Percentiles rank a stretch among this genome's conserved stretches.
These are phyloP conservation scores for Zopfia rhizophila DNA, from an alignment of 2,329 filamentous ascomycete genomes.

Conservation along the genomic window DNA sequence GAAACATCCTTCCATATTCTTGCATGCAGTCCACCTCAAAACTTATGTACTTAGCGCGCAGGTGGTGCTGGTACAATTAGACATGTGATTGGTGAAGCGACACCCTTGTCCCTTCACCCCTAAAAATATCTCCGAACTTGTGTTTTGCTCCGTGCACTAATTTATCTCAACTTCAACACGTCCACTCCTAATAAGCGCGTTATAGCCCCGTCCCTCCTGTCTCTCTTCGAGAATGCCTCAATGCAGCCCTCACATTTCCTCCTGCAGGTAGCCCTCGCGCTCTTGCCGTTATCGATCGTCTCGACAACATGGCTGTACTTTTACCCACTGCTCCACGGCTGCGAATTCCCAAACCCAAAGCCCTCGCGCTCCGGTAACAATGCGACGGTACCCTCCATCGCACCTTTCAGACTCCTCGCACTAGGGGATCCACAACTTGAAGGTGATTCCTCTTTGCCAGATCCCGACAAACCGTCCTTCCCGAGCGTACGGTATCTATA, in stretches of 20 bases:
- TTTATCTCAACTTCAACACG: no score
- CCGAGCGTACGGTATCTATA: conserved; percentile 53
- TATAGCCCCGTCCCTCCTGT: conserved; percentile 1
- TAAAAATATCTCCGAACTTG: no score
- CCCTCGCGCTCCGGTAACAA: conserved; percentile 26
- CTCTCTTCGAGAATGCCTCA: conserved; percentile 47
- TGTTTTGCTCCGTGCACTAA: no score
- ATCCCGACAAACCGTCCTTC: conserved; percentile 45
- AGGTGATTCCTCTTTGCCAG: conserved; percentile 84
- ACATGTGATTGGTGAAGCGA: no score
- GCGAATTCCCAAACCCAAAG: conserved; percentile 73
- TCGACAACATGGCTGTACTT: conserved; percentile 84
- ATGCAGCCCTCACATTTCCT: conserved; percentile 63
- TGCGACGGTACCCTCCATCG: conserved; percentile 47
- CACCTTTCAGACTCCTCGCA: conserved; percentile 86
- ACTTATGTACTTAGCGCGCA: no score
- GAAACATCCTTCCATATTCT: no score
- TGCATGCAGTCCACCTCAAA: no score
- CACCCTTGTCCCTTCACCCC: no score
- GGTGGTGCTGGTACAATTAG: no score
- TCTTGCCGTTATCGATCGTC: conserved; percentile 74
- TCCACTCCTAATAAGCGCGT: no score
- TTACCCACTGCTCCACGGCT: conserved; percentile 83
- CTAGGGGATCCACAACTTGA: conserved; percentile 94
- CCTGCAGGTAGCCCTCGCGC: conserved; percentile 57